Base-by-base conservation (phyloP, 805 yeast genomes). In the Lachancea sp. region DNA sequence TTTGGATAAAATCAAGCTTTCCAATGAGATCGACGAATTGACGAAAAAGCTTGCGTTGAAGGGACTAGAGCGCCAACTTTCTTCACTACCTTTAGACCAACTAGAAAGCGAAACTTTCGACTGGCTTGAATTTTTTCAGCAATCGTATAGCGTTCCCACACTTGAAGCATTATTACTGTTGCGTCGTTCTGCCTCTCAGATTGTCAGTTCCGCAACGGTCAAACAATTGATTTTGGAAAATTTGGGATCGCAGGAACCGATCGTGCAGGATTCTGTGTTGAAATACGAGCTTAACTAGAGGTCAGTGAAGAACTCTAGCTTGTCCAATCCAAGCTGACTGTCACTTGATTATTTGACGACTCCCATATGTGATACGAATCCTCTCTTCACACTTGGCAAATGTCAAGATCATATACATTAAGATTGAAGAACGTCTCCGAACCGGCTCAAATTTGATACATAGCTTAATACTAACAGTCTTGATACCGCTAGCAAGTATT, bases 31-130 rank as follows among this genome's bases (percentile, higher is more conserved):
- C 39, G 68, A 63, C 33, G 49, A 41, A 9, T 55, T 63, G 39
- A 60, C 63, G 26, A 62, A 63, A 44, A 57, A 53, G 44, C 64
- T 63, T 7, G 66, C 63, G 12, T 18, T 47, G 7, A 62, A 55
- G 40, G 61, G 62, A 10, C 39, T 59, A 8, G 64, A 59, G 48
- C 53, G 55, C 18, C 57, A 56, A 22, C 52, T 49, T 31, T 30
- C 49, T 12, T 50, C 45, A 1, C 39, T 62, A 3, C 60, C 63
- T n/a, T 18, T 49, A 2, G 51, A 45, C 16, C 56, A 55, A 22
- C 41, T 41, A 2, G 53, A 52, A 18, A 54, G 52, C 29, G 41
- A 40, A 12, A 51, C 51, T 8, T 59, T 51, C 25, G 56, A 57
- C 26, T 60, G 63, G 61, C 36, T 57, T 5, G 34, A 42, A 1